Percentiles rank a stretch among this genome's conserved stretches.
Conservation (phyloP, 495 filamentous ascomycete species). For the Penicillium pulvis region DNA sequence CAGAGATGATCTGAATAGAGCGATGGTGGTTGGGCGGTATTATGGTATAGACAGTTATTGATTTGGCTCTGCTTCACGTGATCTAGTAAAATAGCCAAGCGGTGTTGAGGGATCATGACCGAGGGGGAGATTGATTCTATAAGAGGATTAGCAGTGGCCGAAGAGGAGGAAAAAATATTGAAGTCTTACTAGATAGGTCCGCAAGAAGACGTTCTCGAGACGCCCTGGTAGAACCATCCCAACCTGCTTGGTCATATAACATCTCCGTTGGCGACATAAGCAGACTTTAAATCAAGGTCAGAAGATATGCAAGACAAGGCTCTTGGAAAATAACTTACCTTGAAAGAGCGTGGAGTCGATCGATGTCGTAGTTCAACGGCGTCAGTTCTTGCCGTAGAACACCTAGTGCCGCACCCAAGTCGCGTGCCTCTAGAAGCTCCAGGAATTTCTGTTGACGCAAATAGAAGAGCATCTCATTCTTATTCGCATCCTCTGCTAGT, state of each 20-base stretch:
- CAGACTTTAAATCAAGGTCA: constrained; percentile 50
- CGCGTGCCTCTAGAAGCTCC: constrained; percentile 77
- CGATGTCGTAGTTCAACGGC: constrained; percentile 77
- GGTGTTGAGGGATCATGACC: constrained; percentile 97
- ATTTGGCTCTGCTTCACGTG: constrained; percentile 84
- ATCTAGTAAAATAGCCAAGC: constrained; percentile 80
- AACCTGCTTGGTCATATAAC: constrained; percentile 76
- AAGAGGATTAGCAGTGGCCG: neutral
- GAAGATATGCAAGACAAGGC: neutral
- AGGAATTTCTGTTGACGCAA: constrained; percentile 94
- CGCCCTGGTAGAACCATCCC: constrained; percentile 80
- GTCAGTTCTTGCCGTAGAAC: constrained; percentile 88
- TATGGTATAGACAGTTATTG: constrained; percentile 84
- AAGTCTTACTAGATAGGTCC: constrained; percentile 74
- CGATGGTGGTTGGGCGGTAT: constrained; percentile 73
- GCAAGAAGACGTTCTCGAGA: constrained; percentile 78
- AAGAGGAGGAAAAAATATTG: neutral
- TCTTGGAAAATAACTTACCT: constrained; percentile 51
- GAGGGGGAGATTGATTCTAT: constrained; percentile 91
- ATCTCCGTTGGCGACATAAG: constrained; percentile 88
- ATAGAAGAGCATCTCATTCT: constrained; percentile 70
- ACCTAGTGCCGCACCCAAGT: constrained; percentile 71
- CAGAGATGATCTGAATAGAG: constrained; percentile 89
- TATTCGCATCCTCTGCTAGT: constrained; percentile 59
- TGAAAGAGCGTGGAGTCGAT: constrained; percentile 77